Evolutionary conservation across 2,329 filamentous ascomycete genomes (phyloP).

Genomic region (Clarireedia paspali): DNA sequence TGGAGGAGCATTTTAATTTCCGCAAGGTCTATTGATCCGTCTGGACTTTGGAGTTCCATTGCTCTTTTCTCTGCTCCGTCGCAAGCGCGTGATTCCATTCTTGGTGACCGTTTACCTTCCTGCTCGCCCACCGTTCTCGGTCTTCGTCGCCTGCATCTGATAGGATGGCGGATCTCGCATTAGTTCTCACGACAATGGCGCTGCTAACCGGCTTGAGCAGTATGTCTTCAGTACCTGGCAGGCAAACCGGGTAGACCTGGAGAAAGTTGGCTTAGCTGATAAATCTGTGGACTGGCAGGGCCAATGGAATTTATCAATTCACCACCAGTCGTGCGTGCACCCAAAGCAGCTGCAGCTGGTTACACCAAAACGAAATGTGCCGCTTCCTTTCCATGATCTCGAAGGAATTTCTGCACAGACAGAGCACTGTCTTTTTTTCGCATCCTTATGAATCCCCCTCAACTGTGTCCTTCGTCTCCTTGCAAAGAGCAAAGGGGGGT

Average conservation of each 20-base stretch:
- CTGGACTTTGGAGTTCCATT: background rate
- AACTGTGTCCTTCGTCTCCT: background rate
- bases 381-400: background rate
- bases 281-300: background rate
- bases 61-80: background rate
- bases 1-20: background rate
- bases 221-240: too few species aligned
- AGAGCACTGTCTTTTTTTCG: background rate
- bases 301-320: background rate
- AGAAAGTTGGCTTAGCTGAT: too few species aligned
- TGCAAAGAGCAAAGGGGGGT: background rate
- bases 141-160: too few species aligned
- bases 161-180: too few species aligned
- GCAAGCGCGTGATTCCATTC: background rate
- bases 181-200: too few species aligned
- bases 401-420: background rate
- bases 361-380: background rate
- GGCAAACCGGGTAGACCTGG: too few species aligned
- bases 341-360: background rate
- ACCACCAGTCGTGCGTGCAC: too few species aligned
- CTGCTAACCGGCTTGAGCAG: too few species aligned
- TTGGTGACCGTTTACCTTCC: too few species aligned
- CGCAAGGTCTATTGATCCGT: background rate
- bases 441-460: too few species aligned
- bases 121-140: too few species aligned